These are phyloP conservation scores for Globisporangium perplexum DNA, from an alignment of 352 stramenopile genomes.

Conservation along the genomic window DNA sequence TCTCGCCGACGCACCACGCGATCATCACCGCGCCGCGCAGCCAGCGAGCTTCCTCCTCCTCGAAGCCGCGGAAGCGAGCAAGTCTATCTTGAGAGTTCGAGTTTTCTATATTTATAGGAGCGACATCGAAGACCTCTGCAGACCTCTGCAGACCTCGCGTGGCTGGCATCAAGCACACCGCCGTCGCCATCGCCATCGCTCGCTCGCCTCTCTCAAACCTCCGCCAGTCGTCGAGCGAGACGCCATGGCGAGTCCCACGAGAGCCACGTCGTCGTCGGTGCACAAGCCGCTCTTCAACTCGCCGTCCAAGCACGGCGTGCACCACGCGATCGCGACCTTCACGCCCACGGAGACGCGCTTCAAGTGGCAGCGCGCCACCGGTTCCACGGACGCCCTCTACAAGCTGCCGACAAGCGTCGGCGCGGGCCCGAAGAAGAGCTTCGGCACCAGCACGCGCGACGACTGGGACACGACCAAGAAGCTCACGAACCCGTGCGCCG, in stretches of 20 bases:
- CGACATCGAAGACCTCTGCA: background rate
- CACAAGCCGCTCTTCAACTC: conserved; percentile 61
- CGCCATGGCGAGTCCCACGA: conserved; percentile 16
- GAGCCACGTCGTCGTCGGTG: conserved; percentile 14
- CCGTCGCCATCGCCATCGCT: background rate
- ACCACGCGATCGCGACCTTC: conserved; percentile 63
- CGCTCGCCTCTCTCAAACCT: background rate
- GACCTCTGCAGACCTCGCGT: no score
- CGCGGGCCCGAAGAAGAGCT: conserved; percentile 54
- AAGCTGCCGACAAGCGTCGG: conserved; percentile 60
- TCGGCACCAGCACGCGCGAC: conserved; percentile 70
- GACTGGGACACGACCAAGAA: conserved; percentile 74
- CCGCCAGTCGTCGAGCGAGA: no score
- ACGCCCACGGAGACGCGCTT: conserved; percentile 66
- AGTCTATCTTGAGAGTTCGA: background rate
- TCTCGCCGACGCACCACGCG: background rate
- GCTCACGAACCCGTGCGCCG: conserved; percentile 46
- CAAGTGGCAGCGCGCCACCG: conserved; percentile 54
- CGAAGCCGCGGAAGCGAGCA: background rate
- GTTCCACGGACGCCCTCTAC: conserved; percentile 63
- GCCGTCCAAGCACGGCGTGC: conserved; percentile 64
- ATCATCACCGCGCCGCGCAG: background rate
- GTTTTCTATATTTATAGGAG: no score
- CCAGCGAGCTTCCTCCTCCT: background rate
- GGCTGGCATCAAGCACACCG: no score